phyloP scores from a whole-genome alignment of 2,329 filamentous ascomycete genomes.

The Daldinia sp. region DNA sequence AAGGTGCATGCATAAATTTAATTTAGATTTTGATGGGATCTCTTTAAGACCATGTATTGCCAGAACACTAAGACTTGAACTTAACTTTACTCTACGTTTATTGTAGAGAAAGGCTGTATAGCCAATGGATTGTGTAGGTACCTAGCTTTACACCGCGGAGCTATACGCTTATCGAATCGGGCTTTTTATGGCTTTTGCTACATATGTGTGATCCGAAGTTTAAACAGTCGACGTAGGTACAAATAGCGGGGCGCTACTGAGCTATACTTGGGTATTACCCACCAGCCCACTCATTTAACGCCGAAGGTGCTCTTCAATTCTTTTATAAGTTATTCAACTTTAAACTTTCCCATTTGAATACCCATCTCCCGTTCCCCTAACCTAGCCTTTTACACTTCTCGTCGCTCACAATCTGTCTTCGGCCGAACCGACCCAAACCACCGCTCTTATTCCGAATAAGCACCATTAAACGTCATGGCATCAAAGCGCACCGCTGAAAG shows the following conservation, averaged over 20 bases:
- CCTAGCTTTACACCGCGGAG: neutral
- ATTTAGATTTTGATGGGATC: neutral
- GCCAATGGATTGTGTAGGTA: too few relatives aligned
- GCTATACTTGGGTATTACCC: too few relatives aligned
- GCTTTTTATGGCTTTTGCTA: neutral
- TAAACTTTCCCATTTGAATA: neutral
- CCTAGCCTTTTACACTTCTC: too few relatives aligned
- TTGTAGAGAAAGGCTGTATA: too few relatives aligned
- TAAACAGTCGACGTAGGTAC: neutral
- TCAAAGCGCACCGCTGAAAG: slow-evolving; percentile 42
- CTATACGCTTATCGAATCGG: neutral
- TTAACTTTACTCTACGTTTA: neutral
- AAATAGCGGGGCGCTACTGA: neutral
- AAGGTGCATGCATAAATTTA: too few relatives aligned
- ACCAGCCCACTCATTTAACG: neutral
- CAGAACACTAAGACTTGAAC: neutral
- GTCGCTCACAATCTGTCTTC: neutral
- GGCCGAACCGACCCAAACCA: neutral
- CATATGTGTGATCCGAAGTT: neutral
- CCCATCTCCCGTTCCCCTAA: neutral
- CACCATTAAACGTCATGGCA: slow-evolving; percentile 3
- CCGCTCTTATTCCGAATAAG: neutral
- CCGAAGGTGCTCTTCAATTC: neutral
- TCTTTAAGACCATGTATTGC: neutral
- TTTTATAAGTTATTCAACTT: neutral